These are phyloP conservation scores for Pleurotus giganteus DNA, from an alignment of 768 basidiomycete genomes.

Conservation along the genomic window DNA sequence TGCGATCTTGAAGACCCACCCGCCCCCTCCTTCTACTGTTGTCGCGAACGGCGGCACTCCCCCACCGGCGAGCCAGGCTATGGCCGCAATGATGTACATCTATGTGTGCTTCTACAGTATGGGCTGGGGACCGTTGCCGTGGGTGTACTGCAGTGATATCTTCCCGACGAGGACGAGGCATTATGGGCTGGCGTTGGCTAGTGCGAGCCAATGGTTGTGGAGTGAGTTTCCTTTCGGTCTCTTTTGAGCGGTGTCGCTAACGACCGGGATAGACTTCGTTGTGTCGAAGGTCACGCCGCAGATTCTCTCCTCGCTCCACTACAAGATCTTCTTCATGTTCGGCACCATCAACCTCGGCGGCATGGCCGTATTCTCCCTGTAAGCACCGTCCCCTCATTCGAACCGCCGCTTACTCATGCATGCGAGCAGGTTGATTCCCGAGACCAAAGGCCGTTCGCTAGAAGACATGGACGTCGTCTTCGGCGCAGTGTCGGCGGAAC, in stretches of 20 bases:
- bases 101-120: conserved; percentile 88
- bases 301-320: conserved; percentile 59
- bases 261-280: conserved; percentile 52
- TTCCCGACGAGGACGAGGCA: conserved; percentile 85
- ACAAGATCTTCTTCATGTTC: conserved; percentile 78
- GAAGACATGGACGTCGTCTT: conserved; percentile 55
- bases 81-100: conserved; percentile 86
- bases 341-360: conserved; percentile 70
- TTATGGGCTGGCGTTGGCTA: conserved; percentile 74
- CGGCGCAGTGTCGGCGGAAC: conserved; percentile 53
- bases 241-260: neutral
- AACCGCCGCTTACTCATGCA: neutral
- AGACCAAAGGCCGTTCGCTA: conserved; percentile 57
- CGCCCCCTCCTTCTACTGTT: conserved; percentile 37
- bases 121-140: conserved; percentile 58
- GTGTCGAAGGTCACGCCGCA: conserved; percentile 70
- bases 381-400: conserved; percentile 18
- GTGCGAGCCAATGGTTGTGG: conserved; percentile 81
- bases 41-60: conserved; percentile 30
- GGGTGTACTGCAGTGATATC: conserved; percentile 78
- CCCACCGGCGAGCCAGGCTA: conserved; percentile 64
- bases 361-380: conserved; percentile 72
- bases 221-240: conserved; percentile 40
- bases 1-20: conserved; percentile 80
- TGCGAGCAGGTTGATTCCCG: conserved; percentile 49